phyloP scores from a whole-genome alignment of 208 protist genomes.

The Trypanosomatidae sp. region DNA sequence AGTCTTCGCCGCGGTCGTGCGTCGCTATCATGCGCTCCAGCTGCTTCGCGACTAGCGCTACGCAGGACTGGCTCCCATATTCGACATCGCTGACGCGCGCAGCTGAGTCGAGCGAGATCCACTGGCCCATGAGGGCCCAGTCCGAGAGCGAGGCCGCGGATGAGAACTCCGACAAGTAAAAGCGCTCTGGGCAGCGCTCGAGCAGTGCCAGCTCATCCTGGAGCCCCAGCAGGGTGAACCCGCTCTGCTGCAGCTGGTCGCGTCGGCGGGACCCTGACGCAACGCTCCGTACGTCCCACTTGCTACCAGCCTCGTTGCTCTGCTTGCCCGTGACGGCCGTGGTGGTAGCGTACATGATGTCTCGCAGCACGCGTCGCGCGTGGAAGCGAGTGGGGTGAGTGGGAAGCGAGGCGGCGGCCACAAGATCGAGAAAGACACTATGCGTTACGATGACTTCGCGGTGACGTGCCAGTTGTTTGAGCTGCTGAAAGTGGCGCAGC shows the following conservation, averaged over 20 bases:
- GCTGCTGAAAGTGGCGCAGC: slow-evolving; percentile 53
- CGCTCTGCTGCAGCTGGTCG: slow-evolving; percentile 21
- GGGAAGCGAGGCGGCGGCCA: slow-evolving; percentile 21
- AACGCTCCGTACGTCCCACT: background rate
- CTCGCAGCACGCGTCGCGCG: slow-evolving; percentile 55
- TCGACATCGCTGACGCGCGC: background rate
- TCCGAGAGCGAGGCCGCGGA: slow-evolving; percentile 1
- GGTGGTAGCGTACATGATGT: slow-evolving; percentile 58
- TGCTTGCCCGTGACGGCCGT: slow-evolving; percentile 12
- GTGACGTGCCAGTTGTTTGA: slow-evolving; percentile 62
- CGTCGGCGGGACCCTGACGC: slow-evolving; percentile 1
- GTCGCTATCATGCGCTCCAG: slow-evolving; percentile 39
- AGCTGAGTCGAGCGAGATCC: background rate
- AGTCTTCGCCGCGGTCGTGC: slow-evolving; percentile 20
- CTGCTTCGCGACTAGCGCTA: slow-evolving; percentile 59
- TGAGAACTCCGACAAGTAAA: slow-evolving; percentile 29
- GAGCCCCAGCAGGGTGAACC: slow-evolving; percentile 75
- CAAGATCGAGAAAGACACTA: slow-evolving; percentile 66
- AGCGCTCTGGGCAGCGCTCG: slow-evolving; percentile 51
- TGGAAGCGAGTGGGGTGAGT: slow-evolving; percentile 56
- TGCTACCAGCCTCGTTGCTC: background rate
- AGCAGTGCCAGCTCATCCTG: slow-evolving; percentile 81
- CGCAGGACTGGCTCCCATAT: slow-evolving; percentile 5
- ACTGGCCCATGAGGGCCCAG: slow-evolving; percentile 5
- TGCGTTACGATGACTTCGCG: slow-evolving; percentile 79